Percentiles rank a stretch among this genome's conserved stretches.
Evolutionary conservation across 2,329 filamentous ascomycete species (phyloP).

Genomic region (Herpomyces periplanetae): DNA sequence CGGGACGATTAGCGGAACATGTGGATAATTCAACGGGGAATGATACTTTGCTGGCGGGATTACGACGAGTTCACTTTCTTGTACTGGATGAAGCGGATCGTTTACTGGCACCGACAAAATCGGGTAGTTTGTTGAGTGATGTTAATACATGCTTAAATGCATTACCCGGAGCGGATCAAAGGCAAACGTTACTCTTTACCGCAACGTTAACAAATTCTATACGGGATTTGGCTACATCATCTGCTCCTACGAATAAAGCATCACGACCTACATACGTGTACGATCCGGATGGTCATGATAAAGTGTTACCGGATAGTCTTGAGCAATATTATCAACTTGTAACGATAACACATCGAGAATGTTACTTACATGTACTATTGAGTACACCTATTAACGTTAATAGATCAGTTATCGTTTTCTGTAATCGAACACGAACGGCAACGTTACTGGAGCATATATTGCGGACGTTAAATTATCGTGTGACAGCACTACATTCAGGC

Average conservation of each 20-base stretch:
- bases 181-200: conserved; percentile 86
- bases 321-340: conserved; percentile 54
- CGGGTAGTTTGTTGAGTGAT: conserved; percentile 71
- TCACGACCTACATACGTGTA: too few species aligned
- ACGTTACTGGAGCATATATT: conserved; percentile 61
- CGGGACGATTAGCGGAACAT: conserved; percentile 67
- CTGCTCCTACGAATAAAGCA: too few species aligned
- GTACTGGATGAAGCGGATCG: conserved; percentile 89
- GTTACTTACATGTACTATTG: conserved; percentile 65
- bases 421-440: conserved; percentile 59
- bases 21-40: conserved; percentile 62
- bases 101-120: conserved; percentile 26
- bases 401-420: conserved; percentile 64
- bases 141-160: conserved; percentile 53
- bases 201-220: conserved; percentile 83
- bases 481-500: conserved; percentile 59
- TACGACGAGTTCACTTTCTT: conserved; percentile 40
- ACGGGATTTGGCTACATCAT: too few species aligned
- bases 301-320: conserved; percentile 36
- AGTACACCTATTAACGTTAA: conserved; percentile 30
- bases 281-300: too few species aligned
- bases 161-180: conserved; percentile 30
- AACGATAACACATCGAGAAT: conserved; percentile 65
- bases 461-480: conserved; percentile 45
- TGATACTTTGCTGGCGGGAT: conserved; percentile 48